These are phyloP conservation scores for Linum usitatissimum DNA, from an alignment of 345 rosid genomes.

Conservation along the genomic window DNA sequence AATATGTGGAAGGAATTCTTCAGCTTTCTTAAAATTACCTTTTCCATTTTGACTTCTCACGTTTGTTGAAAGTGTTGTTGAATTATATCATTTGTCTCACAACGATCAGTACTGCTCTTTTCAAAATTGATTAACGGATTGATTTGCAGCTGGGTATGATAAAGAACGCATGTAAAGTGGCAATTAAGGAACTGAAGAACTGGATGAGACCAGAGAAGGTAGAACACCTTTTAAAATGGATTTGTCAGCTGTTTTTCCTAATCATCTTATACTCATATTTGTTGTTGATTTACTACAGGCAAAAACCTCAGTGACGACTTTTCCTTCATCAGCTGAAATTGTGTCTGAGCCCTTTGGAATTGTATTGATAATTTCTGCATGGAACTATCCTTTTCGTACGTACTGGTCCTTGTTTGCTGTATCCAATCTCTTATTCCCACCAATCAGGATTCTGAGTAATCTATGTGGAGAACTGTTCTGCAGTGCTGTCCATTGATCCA, in stretches of 20 bases:
- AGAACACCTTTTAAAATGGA: neutral
- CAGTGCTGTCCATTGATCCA: slow-evolving; percentile 88
- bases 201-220: slow-evolving; percentile 91
- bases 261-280: neutral
- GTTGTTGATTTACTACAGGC: slow-evolving; percentile 34
- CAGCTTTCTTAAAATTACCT: no score
- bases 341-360: slow-evolving; percentile 87
- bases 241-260: neutral
- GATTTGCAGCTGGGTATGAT: slow-evolving; percentile 49
- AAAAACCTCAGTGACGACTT: slow-evolving; percentile 64
- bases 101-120: neutral
- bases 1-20: no score
- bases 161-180: slow-evolving; percentile 44
- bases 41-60: no score
- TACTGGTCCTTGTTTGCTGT: slow-evolving; percentile 6
- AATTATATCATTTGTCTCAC: neutral
- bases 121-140: neutral
- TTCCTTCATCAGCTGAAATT: slow-evolving; percentile 89
- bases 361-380: slow-evolving; percentile 81
- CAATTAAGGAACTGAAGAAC: slow-evolving; percentile 51
- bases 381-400: slow-evolving; percentile 93
- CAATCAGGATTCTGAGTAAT: neutral
- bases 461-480: slow-evolving; percentile 12
- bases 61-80: neutral
- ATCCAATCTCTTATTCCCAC: neutral